Percentiles rank a stretch among this genome's conserved stretches.
These are phyloP conservation scores for Anthostomella pinea DNA, from an alignment of 2,329 filamentous ascomycete genomes.

Conservation along the genomic window DNA sequence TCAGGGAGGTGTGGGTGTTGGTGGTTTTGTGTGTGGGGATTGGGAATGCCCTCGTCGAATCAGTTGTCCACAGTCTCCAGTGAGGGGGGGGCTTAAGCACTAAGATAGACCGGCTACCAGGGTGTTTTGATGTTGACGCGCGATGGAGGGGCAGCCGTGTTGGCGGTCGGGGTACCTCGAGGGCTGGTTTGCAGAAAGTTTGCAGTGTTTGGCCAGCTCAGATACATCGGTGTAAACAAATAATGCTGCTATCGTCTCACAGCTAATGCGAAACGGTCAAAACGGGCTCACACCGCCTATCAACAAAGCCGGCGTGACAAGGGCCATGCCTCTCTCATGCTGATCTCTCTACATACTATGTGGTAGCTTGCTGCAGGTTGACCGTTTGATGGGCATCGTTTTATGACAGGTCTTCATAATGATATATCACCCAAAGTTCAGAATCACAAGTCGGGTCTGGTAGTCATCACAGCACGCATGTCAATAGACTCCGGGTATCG, in stretches of 20 bases:
- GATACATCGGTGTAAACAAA: slow-evolving; percentile 14
- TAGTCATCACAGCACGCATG: too few species aligned
- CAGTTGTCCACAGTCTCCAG: too few species aligned
- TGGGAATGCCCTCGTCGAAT: slow-evolving; percentile 2
- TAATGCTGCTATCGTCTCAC: neutral
- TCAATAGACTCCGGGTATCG: too few species aligned
- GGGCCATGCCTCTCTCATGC: slow-evolving; percentile 18
- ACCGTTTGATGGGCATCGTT: too few species aligned
- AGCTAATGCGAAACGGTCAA: slow-evolving; percentile 3
- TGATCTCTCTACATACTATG: neutral
- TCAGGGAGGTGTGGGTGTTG: slow-evolving; percentile 26
- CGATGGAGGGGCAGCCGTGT: slow-evolving; percentile 8
- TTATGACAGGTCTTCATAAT: too few species aligned
- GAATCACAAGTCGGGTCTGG: too few species aligned
- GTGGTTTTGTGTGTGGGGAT: slow-evolving; percentile 16
- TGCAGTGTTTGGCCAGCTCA: slow-evolving; percentile 1
- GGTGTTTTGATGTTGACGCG: slow-evolving; percentile 6
- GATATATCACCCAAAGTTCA: too few species aligned
- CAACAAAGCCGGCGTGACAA: slow-evolving; percentile 12
- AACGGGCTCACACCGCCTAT: slow-evolving; percentile 20
- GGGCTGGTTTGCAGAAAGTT: neutral
- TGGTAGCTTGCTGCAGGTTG: neutral
- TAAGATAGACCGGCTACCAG: slow-evolving; percentile 10
- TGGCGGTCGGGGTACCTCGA: too few species aligned
- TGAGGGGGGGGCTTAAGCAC: slow-evolving; percentile 13